Base-by-base conservation (phyloP, 2,329 filamentous ascomycete species). In the Aspergillus novoparasiticus region DNA sequence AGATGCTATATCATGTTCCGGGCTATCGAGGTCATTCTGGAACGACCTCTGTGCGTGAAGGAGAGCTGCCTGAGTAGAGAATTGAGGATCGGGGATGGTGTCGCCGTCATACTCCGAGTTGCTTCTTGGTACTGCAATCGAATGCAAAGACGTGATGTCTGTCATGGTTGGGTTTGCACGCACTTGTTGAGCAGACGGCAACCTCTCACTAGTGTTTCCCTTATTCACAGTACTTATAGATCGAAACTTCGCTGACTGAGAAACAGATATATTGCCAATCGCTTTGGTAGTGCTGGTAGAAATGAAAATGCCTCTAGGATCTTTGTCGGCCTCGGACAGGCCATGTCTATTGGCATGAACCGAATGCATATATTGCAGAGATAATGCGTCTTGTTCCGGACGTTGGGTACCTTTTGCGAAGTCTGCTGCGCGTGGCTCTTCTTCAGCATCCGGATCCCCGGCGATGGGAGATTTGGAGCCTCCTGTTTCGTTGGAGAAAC, bases 1-100 rank as follows among this genome's bases (percentile, higher is more conserved):
- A 21, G 68, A 64, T 21, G 50, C 58, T 26, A 62, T 61, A 21
- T 66, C 65, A 21, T 60, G 63, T 55, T 65, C 67, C 5, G 74
- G 74, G 28, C 72, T 79, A 11, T 72, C 67, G 11, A 80, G 56
- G 50, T 78, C 78, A 26, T 78, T 73, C 56, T 79, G 77, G 32
- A 80, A 79, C 1, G 76, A 78, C 34, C 69, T 74, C 59, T 79
- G 78, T 8, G 78, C 79, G 45, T 75, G 73, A 2, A 74, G 62
- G 28, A 80, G 63, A 19, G 79, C 78, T 28, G 76, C 77, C 61
- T 81, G 79, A 0, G 79, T 81, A 0, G 78, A 80, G 30, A 80
- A 68, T 14, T 77, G 71, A 6, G 70, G 67, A 39, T 78, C 77
- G 6, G 68, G 68, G 53, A 69, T 73, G 26, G 63, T 69, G 34